Evolutionary conservation across 257 asterid genomes (phyloP).

Genomic region (Penstemon newberryi): DNA sequence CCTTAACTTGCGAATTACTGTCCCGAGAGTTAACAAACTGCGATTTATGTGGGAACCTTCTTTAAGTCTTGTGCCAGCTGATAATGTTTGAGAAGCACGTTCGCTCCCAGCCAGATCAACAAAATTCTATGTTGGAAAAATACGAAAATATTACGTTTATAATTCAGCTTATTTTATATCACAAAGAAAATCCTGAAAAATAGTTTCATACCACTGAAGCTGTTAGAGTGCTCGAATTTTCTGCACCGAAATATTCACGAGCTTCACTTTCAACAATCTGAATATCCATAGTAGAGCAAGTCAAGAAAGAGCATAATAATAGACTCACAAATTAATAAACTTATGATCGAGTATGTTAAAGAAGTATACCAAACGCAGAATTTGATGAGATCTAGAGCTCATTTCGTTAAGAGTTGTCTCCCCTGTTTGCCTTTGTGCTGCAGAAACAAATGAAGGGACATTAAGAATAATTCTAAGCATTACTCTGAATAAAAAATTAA

Average conservation of each 20-base stretch:
- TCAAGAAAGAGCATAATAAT: not conserved
- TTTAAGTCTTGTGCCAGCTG: conserved; percentile 68
- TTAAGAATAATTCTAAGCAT: not conserved
- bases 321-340: not conserved
- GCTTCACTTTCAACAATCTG: conserved; percentile 61
- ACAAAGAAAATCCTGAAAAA: not conserved
- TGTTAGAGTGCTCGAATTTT: conserved; percentile 45
- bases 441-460: conserved; percentile 9
- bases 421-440: conserved; percentile 44
- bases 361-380: conserved; percentile 49
- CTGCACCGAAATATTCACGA: conserved; percentile 35
- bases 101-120: conserved; percentile 98
- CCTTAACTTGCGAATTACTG: conserved; percentile 93
- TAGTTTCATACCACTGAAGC: conserved; percentile 56
- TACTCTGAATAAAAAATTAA: not conserved
- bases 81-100: conserved; percentile 81
- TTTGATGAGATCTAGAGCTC: conserved; percentile 81
- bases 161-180: not conserved
- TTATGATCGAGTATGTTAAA: not conserved
- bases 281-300: not conserved
- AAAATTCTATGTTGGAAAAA: conserved; percentile 44
- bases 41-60: conserved; percentile 96
- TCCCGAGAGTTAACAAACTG: conserved; percentile 90
- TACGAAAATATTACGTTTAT: conserved; percentile 9
- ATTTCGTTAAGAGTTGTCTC: conserved; percentile 40